Conservation (phyloP, 2,329 filamentous ascomycete species). For the Balansia obtecta region DNA sequence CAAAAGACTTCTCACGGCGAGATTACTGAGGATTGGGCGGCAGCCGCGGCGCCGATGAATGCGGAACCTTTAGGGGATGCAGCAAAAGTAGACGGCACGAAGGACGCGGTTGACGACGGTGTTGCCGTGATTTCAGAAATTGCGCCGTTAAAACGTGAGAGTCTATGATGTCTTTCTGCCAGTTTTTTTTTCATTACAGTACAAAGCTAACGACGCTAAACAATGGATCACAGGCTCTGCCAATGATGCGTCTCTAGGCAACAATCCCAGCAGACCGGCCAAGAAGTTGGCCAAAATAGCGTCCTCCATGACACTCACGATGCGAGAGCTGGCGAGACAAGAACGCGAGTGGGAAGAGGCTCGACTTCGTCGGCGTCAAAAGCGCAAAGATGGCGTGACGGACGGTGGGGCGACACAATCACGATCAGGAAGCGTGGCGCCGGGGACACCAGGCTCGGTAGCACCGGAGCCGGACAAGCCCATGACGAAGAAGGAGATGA, state of each 20-base stretch:
- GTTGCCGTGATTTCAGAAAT: slow-evolving; percentile 31
- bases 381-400: slow-evolving; percentile 44
- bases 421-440: slow-evolving; percentile 43
- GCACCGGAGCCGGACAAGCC: slow-evolving; percentile 55
- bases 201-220: neutral
- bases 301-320: slow-evolving; percentile 36
- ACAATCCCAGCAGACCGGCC: slow-evolving; percentile 30
- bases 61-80: slow-evolving; percentile 21
- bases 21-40: slow-evolving; percentile 63
- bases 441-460: slow-evolving; percentile 48
- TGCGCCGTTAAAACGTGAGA: slow-evolving; percentile 49
- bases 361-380: slow-evolving; percentile 53
- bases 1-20: slow-evolving; percentile 69
- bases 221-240: slow-evolving; percentile 23
- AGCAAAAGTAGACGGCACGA: neutral
- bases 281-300: slow-evolving; percentile 36
- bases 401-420: slow-evolving; percentile 36
- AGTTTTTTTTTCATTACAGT: too few species aligned
- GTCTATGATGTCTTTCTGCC: neutral
- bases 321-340: slow-evolving; percentile 50
- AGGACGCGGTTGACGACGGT: slow-evolving; percentile 32
- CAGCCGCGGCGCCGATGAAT: slow-evolving; percentile 48
- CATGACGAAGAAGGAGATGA: slow-evolving; percentile 75
- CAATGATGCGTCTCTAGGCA: slow-evolving; percentile 19
- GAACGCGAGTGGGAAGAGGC: slow-evolving; percentile 65